Conservation (phyloP, 2,329 filamentous ascomycete genomes). For the Cryphonectria radicalis region DNA sequence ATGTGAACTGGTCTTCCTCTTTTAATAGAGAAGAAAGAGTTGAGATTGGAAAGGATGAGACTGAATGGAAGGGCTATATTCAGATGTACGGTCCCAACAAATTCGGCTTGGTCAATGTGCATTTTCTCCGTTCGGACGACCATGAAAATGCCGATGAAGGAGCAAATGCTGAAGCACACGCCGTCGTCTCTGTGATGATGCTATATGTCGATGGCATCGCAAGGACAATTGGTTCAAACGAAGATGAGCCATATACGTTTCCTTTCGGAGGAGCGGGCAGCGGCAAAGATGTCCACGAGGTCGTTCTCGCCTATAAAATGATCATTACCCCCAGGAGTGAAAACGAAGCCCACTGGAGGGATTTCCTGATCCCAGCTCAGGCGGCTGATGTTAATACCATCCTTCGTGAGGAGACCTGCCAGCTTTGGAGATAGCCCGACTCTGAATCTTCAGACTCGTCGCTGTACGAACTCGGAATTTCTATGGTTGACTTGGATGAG, state of each 20-base stretch:
- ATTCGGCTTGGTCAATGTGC: not conserved
- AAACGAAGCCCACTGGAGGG: constrained; percentile 1
- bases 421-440: not conserved
- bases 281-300: not conserved
- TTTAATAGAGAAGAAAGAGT: not conserved
- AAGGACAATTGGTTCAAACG: not conserved
- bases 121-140: not conserved
- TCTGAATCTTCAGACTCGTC: not conserved
- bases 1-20: not conserved
- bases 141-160: no score
- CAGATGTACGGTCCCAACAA: not conserved
- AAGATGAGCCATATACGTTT: not conserved
- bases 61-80: not conserved
- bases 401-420: not conserved
- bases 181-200: constrained; percentile 6
- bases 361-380: constrained; percentile 10
- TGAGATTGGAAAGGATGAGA: not conserved
- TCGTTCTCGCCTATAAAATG: constrained; percentile 15
- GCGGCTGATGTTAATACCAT: constrained; percentile 1
- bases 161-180: not conserved
- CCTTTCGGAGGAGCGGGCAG: not conserved
- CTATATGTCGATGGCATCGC: not conserved
- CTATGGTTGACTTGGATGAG: not conserved
- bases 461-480: not conserved
- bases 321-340: not conserved